Evolutionary conservation across 1,139 yeast species (phyloP).

Genomic region (Yamadazyma diddensiae): DNA sequence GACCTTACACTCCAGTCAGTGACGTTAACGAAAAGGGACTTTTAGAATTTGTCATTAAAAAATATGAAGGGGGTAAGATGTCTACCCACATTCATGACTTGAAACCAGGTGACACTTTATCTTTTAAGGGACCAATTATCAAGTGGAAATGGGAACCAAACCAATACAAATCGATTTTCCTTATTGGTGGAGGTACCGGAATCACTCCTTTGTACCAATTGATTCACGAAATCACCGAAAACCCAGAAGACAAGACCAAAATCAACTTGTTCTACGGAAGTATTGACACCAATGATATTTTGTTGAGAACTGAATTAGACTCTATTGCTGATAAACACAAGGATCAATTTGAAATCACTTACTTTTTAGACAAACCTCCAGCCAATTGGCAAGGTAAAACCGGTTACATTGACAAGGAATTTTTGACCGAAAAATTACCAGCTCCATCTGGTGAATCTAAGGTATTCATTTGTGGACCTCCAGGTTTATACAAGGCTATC

Average conservation of each 20-base stretch:
- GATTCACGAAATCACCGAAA: slow-evolving; percentile 70
- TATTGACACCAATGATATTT: slow-evolving; percentile 72
- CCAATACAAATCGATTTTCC: slow-evolving; percentile 69
- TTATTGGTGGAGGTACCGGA: slow-evolving; percentile 97
- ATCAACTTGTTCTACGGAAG: slow-evolving; percentile 76
- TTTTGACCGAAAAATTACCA: slow-evolving; percentile 66
- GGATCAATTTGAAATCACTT: slow-evolving; percentile 68
- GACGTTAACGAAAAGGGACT: slow-evolving; percentile 69
- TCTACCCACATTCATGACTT: slow-evolving; percentile 69
- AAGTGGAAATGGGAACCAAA: slow-evolving; percentile 94
- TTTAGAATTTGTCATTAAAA: slow-evolving; percentile 80
- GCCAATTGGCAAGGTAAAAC: slow-evolving; percentile 74
- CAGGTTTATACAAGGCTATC: slow-evolving; percentile 40
- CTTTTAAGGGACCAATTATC: slow-evolving; percentile 91
- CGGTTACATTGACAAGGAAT: slow-evolving; percentile 81
- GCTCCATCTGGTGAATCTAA: slow-evolving; percentile 61
- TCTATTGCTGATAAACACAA: slow-evolving; percentile 56
- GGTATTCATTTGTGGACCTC: slow-evolving; percentile 92
- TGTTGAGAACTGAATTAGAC: slow-evolving; percentile 78
- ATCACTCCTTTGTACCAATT: slow-evolving; percentile 94
- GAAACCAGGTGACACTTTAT: slow-evolving; percentile 74
- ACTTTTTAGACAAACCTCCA: slow-evolving; percentile 65
- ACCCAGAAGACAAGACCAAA: slow-evolving; percentile 75
- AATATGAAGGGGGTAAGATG: slow-evolving; percentile 82
- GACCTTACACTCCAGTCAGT: slow-evolving; percentile 95